These are phyloP conservation scores for Coniochaeta prunicola DNA, from an alignment of 2,329 filamentous ascomycete species.

Conservation along the genomic window DNA sequence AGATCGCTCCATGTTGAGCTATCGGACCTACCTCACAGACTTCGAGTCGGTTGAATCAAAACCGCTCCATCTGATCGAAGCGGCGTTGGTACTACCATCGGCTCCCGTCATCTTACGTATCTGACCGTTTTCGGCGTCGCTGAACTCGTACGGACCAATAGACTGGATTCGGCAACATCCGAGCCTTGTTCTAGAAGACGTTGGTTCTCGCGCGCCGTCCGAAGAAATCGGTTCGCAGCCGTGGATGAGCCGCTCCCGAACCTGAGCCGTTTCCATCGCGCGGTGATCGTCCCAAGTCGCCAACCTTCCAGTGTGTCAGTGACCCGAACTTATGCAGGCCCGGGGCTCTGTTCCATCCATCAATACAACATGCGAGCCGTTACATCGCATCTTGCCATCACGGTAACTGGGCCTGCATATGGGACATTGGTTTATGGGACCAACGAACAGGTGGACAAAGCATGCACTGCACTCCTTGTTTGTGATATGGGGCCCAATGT, in stretches of 20 bases:
- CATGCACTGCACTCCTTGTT: neutral
- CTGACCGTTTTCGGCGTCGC: too few species aligned
- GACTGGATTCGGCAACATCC: neutral
- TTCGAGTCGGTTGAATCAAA: neutral
- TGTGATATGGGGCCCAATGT: neutral
- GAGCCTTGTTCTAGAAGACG: neutral
- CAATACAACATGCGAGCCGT: conserved; percentile 7
- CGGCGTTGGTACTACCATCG: neutral
- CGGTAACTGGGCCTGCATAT: conserved; percentile 12
- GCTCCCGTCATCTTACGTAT: neutral
- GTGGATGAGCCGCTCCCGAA: neutral
- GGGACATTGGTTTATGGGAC: conserved; percentile 2
- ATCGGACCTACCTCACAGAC: neutral
- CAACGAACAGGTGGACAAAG: conserved; percentile 2
- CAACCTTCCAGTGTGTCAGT: neutral
- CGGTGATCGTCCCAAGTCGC: neutral
- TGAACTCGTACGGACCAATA: too few species aligned
- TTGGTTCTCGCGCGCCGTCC: neutral
- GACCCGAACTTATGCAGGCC: neutral
- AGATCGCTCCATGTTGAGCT: neutral
- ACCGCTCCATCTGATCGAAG: too few species aligned
- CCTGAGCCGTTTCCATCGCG: neutral
- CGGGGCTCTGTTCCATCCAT: neutral
- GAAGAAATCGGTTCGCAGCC: neutral
- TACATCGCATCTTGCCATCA: conserved; percentile 19